phyloP scores from a whole-genome alignment of 2,329 filamentous ascomycete species.

The Fusarium siculi region DNA sequence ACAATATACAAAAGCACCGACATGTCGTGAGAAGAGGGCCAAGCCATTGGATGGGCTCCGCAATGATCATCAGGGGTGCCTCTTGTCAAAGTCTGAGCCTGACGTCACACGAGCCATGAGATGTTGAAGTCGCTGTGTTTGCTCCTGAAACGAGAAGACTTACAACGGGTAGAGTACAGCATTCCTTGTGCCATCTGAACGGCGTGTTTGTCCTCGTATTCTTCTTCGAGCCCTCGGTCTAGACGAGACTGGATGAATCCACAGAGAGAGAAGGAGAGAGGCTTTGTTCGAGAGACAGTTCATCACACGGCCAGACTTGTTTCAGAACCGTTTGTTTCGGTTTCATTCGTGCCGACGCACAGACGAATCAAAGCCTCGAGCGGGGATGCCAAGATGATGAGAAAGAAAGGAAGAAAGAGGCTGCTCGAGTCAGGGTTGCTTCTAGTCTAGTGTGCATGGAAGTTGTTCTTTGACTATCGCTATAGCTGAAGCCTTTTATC shows the following conservation, averaged over 20 bases:
- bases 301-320: constrained; percentile 26
- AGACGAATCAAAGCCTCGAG: constrained; percentile 15
- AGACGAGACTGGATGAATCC: not conserved
- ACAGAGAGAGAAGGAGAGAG: not conserved
- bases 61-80: constrained; percentile 35
- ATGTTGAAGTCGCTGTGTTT: constrained; percentile 27
- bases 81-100: constrained; percentile 8
- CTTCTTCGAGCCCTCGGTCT: not conserved
- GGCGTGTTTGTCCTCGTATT: constrained; percentile 16
- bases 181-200: not conserved
- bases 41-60: constrained; percentile 28
- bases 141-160: constrained; percentile 28
- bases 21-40: constrained; percentile 9
- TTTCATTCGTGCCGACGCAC: constrained; percentile 25
- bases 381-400: constrained; percentile 9
- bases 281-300: not conserved
- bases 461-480: not conserved
- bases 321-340: constrained; percentile 39
- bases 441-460: not conserved
- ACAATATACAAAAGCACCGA: constrained; percentile 31
- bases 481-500: not conserved
- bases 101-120: constrained; percentile 29
- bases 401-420: not conserved
- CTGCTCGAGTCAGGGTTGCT: constrained; percentile 9
- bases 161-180: not conserved